Evolutionary conservation across 352 stramenopile species (phyloP), one percentile per base, ranked within the genome.

Genomic region (Phytopythium helicoides): DNA sequence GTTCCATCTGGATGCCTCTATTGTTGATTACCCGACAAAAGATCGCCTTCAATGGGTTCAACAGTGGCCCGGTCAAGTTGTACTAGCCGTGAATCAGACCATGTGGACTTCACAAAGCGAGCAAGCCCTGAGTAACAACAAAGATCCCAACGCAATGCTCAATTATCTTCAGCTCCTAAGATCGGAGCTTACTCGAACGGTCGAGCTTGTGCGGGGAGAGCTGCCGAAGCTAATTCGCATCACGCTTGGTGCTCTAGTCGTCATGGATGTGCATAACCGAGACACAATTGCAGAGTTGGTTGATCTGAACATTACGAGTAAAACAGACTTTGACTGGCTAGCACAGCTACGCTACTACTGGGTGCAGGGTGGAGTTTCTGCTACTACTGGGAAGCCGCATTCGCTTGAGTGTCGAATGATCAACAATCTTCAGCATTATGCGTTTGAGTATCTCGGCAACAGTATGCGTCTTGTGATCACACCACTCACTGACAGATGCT

Each of bases 181-280:
- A 1, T 68, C 73, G 23, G 89, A 97, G 35, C 65, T 97, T 14
- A 77, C 95, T 16, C 73, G 81, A 36, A 98, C 89, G 1, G 93
- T 98, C 7, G 79, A 97, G 49, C 73, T 97, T 19, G 93, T 98
- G 18, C 87, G 94, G 11, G 89, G 86, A 19, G 86, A 98, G 58
- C 73, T 98, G 7, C 76, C 87, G n/a, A 98, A 98, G 55, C 58
- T 94, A 15, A 91, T 97, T 55, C 77, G 92, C 1, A 96, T 93
- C 45, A 94, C 92, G 1, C 66, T 98, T 5, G 87, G 88, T 22
- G 87, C 94, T 4, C 72, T 98, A 21, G 88, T 98, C 1, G 92
- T 98, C 10, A 97, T 98, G 84, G 93, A 98, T 56, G 93, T 98
- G 7, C 94, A 98, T 77, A 97, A 97, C 38, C 83, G 92, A 12